Percentiles rank a stretch among this genome's conserved stretches.
phyloP scores from a whole-genome alignment of 2,329 filamentous ascomycete genomes.

The Penicillium decumbens region DNA sequence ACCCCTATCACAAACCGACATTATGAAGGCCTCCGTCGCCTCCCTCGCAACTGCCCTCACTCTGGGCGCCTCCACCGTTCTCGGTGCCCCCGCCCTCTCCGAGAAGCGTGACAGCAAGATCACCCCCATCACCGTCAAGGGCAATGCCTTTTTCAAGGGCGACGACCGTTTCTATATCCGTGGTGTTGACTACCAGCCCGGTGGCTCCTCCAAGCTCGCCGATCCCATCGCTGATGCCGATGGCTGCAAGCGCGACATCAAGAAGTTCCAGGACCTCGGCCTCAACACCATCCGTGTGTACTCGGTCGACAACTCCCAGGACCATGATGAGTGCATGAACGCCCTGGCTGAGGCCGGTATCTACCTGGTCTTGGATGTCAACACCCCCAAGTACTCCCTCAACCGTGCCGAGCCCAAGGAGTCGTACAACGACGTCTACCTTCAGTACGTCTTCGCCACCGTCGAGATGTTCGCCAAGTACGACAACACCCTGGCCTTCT shows the following conservation, averaged over 20 bases:
- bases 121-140: constrained; percentile 57
- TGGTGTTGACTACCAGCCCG: constrained; percentile 61
- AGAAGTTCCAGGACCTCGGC: constrained; percentile 76
- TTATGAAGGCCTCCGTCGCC: constrained; percentile 52
- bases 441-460: constrained; percentile 81
- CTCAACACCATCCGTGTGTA: constrained; percentile 92
- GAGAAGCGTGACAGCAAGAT: constrained; percentile 43
- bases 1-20: constrained; percentile 19
- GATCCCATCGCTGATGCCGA: constrained; percentile 71
- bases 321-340: constrained; percentile 83
- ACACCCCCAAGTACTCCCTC: constrained; percentile 84
- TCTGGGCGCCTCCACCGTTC: constrained; percentile 44
- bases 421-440: constrained; percentile 83
- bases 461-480: constrained; percentile 80
- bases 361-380: constrained; percentile 87
- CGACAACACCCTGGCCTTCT: constrained; percentile 80
- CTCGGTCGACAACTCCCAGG: constrained; percentile 77
- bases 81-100: constrained; percentile 40
- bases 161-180: constrained; percentile 53
- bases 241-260: constrained; percentile 73
- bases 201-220: constrained; percentile 57
- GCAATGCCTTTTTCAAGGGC: constrained; percentile 64
- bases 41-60: constrained; percentile 46
- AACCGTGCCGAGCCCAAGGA: constrained; percentile 67
- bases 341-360: constrained; percentile 76